Percentiles rank a stretch among this genome's conserved stretches.
Evolutionary conservation across 345 rosid genomes (phyloP).

Genomic region (Dipteronia sinensis): DNA sequence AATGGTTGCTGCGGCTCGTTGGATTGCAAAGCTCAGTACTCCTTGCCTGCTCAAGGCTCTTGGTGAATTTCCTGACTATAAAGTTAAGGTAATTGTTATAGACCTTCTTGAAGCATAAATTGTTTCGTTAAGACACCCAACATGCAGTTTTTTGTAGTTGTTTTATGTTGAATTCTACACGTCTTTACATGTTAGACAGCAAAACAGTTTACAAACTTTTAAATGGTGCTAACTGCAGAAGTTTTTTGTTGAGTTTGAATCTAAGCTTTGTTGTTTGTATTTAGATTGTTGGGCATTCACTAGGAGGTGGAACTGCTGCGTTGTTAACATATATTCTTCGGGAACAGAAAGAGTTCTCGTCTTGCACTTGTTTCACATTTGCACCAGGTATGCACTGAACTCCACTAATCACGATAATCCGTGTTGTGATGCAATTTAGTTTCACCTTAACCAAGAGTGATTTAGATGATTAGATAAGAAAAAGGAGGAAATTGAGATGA

Average conservation of each 20-base stretch:
- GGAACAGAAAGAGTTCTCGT: slow-evolving; percentile 79
- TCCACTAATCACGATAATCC: neutral
- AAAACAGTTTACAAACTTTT: too few relatives aligned
- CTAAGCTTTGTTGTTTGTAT: neutral
- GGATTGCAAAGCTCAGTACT: slow-evolving; percentile 92
- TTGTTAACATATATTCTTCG: slow-evolving; percentile 86
- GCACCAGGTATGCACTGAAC: slow-evolving; percentile 69
- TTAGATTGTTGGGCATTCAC: slow-evolving; percentile 96
- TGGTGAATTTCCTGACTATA: slow-evolving; percentile 66
- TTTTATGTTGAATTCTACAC: neutral
- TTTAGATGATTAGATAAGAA: neutral
- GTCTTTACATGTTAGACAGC: too few relatives aligned
- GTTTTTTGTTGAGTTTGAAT: too few relatives aligned
- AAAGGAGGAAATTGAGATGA: neutral
- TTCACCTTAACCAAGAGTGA: neutral
- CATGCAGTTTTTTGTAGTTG: neutral
- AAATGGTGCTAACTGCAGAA: too few relatives aligned
- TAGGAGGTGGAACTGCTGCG: slow-evolving; percentile 99
- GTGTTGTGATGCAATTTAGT: neutral
- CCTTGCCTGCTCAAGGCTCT: slow-evolving; percentile 77
- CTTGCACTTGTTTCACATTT: slow-evolving; percentile 84
- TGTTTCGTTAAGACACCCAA: neutral
- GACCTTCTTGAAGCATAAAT: neutral
- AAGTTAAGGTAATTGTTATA: slow-evolving; percentile 63
- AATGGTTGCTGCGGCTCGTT: slow-evolving; percentile 99